A percentile compares a stretch with the other conserved stretches of the same genome.
phyloP scores from a whole-genome alignment of 768 basidiomycete species.

The Macrocybe gigantea region DNA sequence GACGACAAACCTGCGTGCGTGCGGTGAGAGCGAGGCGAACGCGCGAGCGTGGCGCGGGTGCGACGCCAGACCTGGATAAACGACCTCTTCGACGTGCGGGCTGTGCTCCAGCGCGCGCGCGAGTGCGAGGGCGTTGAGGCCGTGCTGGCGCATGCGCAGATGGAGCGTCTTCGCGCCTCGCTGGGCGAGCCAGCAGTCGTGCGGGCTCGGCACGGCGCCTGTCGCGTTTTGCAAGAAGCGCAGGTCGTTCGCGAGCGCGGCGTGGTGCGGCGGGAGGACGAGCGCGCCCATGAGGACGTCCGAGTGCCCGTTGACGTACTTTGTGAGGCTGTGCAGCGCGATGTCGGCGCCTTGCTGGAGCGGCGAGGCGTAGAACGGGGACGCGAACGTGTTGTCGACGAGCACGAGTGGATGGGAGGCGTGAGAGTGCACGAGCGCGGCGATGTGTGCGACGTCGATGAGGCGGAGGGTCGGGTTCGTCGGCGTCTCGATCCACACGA shows the following conservation, averaged over 20 bases:
- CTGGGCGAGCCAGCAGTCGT: slow-evolving; percentile 88
- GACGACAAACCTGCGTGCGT: slow-evolving; percentile 58
- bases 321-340: slow-evolving; percentile 78
- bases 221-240: slow-evolving; percentile 89
- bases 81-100: slow-evolving; percentile 68
- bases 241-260: slow-evolving; percentile 45
- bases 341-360: slow-evolving; percentile 82
- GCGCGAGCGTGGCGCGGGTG: slow-evolving; percentile 67
- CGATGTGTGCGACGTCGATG: slow-evolving; percentile 73
- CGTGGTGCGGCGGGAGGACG: slow-evolving; percentile 57
- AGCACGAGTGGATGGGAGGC: slow-evolving; percentile 70
- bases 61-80: slow-evolving; percentile 76
- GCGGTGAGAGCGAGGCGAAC: slow-evolving; percentile 54
- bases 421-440: slow-evolving; percentile 56
- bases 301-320: slow-evolving; percentile 92
- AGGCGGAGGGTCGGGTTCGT: slow-evolving; percentile 93
- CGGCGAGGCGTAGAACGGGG: slow-evolving; percentile 87
- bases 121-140: slow-evolving; percentile 72
- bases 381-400: slow-evolving; percentile 94
- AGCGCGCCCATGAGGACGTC: slow-evolving; percentile 89
- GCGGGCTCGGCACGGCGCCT: slow-evolving; percentile 78
- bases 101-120: slow-evolving; percentile 53
- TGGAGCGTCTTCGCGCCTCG: slow-evolving; percentile 90
- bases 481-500: slow-evolving; percentile 93
- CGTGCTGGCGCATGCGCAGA: slow-evolving; percentile 84